Evolutionary conservation across 306 rosid species (phyloP), one percentile per base, ranked within the genome.

Genomic region (Canavalia ensiformis): DNA sequence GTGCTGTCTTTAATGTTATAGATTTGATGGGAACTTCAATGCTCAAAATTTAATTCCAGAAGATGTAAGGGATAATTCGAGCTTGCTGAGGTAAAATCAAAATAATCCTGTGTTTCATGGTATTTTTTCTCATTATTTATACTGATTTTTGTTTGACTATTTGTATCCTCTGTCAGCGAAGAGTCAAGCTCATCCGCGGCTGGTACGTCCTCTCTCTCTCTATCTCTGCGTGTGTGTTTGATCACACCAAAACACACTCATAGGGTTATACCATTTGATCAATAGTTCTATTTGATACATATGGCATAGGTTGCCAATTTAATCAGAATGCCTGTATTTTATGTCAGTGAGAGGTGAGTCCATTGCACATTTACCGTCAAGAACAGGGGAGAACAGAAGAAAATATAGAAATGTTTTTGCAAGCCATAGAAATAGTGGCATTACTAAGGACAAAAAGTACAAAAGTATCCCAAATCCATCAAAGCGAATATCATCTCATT

Each of bases 141-240:
- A 69, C 46, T 75, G 80, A 60, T 83, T 68, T 62, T 9, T 84
- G 62, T 58, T 45, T 85, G 72, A 54, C 85, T 74, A 56, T 47
- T 62, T 76, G 63, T 83, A 29, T 54, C 62, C 76, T 81, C 49
- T 84, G 78, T 78, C 95, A 95, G 99, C 72, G 94, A 90, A 76
- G 97, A 93, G 84, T 95, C 97, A 41, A 84, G 93, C 86, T 88
- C 99, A 76, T 85, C 97, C 87, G 85, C 90, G 66, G 91, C 95
- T 64, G 97, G 99, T 95, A 57, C 28, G 0, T 35, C 29, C 9
- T 72, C 8, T 55, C 28, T 42, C 75, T 77, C 51, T 62, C 44
- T 65, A 18, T 18, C 54, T 50, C 55, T 42, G 72, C 8, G 25
- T 18, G 25, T 18, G 25, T 18, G 25, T 18, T 18, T 18, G 25